Conservation (phyloP, 2,329 filamentous ascomycete genomes). For the Aspergillus jensenii region DNA sequence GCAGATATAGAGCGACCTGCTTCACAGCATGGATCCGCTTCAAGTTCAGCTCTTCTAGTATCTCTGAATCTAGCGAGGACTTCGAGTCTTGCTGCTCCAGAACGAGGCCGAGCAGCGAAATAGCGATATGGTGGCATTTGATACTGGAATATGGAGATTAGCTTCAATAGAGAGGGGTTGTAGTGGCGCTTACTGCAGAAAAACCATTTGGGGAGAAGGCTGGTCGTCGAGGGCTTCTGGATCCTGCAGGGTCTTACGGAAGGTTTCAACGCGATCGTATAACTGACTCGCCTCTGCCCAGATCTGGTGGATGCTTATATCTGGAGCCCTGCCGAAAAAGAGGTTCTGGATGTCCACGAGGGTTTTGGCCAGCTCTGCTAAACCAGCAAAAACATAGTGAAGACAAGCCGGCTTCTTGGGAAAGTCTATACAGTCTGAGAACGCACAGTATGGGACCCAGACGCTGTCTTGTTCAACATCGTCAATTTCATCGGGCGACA, state of each 20-base stretch:
- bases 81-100: constrained; percentile 16
- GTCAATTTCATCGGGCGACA: constrained; percentile 14
- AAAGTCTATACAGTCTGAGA: constrained; percentile 27
- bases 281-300: constrained; percentile 18
- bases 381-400: constrained; percentile 22
- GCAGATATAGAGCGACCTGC: constrained; percentile 28
- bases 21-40: constrained; percentile 22
- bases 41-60: constrained; percentile 14
- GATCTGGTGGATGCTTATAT: constrained; percentile 15
- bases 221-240: constrained; percentile 12
- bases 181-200: constrained; percentile 27
- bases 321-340: constrained; percentile 21
- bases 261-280: constrained; percentile 23
- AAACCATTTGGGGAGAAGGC: constrained; percentile 27
- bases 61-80: constrained; percentile 3
- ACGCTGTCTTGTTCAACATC: constrained; percentile 16
- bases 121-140: constrained; percentile 26
- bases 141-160: constrained; percentile 24
- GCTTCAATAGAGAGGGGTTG: not conserved
- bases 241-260: constrained; percentile 17
- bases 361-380: constrained; percentile 23
- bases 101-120: constrained; percentile 25
- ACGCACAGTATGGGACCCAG: constrained; percentile 37
- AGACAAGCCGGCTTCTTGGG: constrained; percentile 26
- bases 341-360: constrained; percentile 25